These are phyloP conservation scores for Sphagnum fallax DNA, from an alignment of 228 moss, liverwort and hornwort genomes.

Conservation along the genomic window DNA sequence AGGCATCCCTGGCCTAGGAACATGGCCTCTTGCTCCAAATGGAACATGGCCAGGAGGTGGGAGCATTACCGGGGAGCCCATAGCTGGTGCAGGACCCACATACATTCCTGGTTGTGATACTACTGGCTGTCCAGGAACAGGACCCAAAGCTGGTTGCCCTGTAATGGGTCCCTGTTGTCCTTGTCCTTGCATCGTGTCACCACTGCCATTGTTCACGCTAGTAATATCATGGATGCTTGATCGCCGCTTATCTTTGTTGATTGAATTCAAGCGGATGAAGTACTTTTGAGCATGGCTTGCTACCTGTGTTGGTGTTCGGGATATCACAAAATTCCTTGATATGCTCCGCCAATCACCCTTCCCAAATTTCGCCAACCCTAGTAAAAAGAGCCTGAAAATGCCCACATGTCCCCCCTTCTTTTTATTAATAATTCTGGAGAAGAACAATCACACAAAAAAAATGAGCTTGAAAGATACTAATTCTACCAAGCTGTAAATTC, in stretches of 20 bases:
- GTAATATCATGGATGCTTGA: constrained; percentile 85
- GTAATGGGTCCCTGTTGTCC: constrained; percentile 70
- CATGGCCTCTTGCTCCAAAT: constrained; percentile 47
- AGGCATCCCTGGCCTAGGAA: constrained; percentile 57
- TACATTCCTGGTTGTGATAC: constrained; percentile 52
- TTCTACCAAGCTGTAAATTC: too few species aligned
- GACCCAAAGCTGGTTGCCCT: constrained; percentile 55
- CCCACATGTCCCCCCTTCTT: too few species aligned
- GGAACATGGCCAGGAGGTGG: constrained; percentile 60
- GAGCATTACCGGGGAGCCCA: constrained; percentile 54
- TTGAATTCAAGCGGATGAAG: constrained; percentile 76
- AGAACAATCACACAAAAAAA: too few species aligned
- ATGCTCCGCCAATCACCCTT: constrained; percentile 92
- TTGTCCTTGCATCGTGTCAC: constrained; percentile 61
- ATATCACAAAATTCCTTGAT: constrained; percentile 77
- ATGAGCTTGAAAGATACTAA: too few species aligned
- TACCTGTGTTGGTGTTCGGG: constrained; percentile 84
- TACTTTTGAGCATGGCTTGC: constrained; percentile 92
- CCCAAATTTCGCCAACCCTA: constrained; percentile 80
- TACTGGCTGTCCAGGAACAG: constrained; percentile 51
- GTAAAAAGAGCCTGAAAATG: constrained; percentile 64
- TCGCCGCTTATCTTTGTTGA: constrained; percentile 85
- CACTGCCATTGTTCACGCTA: constrained; percentile 62
- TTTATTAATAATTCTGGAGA: too few species aligned
- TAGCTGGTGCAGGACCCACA: constrained; percentile 33